Evolutionary conservation across 495 filamentous ascomycete genomes (phyloP), one percentile per base, ranked within the genome.

Genomic region (Staphylotrichum longicolle): DNA sequence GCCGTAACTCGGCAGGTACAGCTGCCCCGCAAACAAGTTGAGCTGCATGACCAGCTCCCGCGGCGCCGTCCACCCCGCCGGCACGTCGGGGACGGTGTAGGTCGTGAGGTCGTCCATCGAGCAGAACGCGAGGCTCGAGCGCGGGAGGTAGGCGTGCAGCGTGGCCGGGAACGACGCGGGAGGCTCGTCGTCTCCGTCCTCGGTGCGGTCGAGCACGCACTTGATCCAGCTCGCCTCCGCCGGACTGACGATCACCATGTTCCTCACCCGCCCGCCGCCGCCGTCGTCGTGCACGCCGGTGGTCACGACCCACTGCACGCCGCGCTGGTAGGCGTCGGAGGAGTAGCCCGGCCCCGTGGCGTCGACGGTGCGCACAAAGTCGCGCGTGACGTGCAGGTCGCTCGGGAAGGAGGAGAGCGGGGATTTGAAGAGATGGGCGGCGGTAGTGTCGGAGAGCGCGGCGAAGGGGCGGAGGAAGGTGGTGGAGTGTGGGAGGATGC

Each of bases 231-330:
- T 75, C 7, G 84, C 87, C 66, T 91, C 88, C 54, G 68, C 85
- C 9, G 85, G 83, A 68, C 86, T 89, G 60, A 91, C 76, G 30
- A 89, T 70, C n/a, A 88, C 70, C 60, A 85, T 73, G 37, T n/a
- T n/a, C n/a, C n/a, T n/a, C n/a, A n/a, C n/a, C n/a, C n/a, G n/a
- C n/a, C n/a, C n/a, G n/a, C n/a, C n/a, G n/a, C n/a, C n/a, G n/a
- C n/a, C n/a, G n/a, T n/a, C n/a, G n/a, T n/a, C n/a, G n/a, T n/a
- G n/a, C n/a, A n/a, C n/a, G n/a, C n/a, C n/a, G n/a, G n/a, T n/a
- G 12, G 76, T 79, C 8, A 87, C 60, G 12, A 90, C 68, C 85
- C 85, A 90, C 35, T 85, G 76, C 3, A 88, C 84, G 0, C 77
- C 75, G 3, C 84, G 77, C 50, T 83, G 78, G 63, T 78, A 90